phyloP scores from a whole-genome alignment of 208 protist genomes.

The Kentomonas sorsogonicus region DNA sequence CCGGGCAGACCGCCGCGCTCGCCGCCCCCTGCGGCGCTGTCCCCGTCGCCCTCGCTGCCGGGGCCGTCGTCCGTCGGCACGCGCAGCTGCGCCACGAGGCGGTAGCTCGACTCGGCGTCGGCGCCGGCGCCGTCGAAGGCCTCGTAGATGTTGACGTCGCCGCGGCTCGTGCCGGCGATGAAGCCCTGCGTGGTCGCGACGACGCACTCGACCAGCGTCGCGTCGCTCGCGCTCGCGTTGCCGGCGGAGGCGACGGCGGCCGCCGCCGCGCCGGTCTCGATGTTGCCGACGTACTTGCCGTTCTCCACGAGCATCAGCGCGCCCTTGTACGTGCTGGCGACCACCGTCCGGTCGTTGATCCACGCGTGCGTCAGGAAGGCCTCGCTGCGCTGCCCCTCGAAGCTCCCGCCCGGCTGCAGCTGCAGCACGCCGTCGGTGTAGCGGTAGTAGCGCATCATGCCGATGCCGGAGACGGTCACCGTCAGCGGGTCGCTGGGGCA shows the following conservation, averaged over 20 bases:
- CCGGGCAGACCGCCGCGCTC: neutral
- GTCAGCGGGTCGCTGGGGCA: conserved; percentile 84
- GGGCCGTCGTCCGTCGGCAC: neutral
- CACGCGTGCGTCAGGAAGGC: conserved; percentile 90
- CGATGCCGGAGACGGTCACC: conserved; percentile 88
- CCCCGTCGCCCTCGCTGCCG: neutral
- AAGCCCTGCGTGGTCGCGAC: conserved; percentile 50
- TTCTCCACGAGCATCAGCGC: conserved; percentile 82
- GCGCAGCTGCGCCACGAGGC: neutral
- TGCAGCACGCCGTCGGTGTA: conserved; percentile 87
- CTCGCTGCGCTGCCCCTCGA: conserved; percentile 41
- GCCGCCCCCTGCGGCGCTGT: too few relatives aligned
- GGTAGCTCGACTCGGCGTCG: conserved; percentile 12
- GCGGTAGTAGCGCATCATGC: conserved; percentile 89
- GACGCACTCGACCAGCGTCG: conserved; percentile 36
- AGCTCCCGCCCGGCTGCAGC: conserved; percentile 44
- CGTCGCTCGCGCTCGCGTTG: neutral
- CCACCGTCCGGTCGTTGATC: conserved; percentile 73
- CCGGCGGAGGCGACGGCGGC: conserved; percentile 9
- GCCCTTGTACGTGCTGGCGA: conserved; percentile 81
- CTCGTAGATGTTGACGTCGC: conserved; percentile 75
- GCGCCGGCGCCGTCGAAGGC: conserved; percentile 14
- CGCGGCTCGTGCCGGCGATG: conserved; percentile 58
- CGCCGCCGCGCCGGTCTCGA: conserved; percentile 18
- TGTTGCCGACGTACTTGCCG: conserved; percentile 40